These are phyloP conservation scores for Hebeloma cylindrosporum DNA, from an alignment of 768 basidiomycete species.

Conservation along the genomic window DNA sequence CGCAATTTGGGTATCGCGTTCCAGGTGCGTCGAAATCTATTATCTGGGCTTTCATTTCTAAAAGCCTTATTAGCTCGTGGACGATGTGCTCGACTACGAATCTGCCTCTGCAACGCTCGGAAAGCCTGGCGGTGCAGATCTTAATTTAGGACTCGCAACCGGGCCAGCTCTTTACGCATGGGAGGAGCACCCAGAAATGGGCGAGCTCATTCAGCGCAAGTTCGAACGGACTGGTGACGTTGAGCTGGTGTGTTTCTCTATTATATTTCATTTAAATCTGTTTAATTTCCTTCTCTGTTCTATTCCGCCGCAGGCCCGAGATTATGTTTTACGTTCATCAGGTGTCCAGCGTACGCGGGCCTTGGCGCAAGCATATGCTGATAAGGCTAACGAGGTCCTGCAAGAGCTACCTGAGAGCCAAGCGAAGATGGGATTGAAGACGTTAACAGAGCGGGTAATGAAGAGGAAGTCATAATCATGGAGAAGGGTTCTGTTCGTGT, in stretches of 20 bases:
- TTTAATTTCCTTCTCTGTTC: neutral
- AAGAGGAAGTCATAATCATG: constrained; percentile 44
- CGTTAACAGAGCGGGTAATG: constrained; percentile 74
- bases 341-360: constrained; percentile 80
- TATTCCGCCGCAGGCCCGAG: constrained; percentile 56
- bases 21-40: constrained; percentile 56
- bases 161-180: constrained; percentile 95
- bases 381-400: constrained; percentile 75
- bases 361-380: constrained; percentile 75
- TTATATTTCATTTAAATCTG: neutral
- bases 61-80: constrained; percentile 67
- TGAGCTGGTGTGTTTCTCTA: constrained; percentile 52
- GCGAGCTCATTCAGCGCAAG: constrained; percentile 79
- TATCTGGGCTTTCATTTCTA: neutral
- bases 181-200: constrained; percentile 90
- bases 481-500: too few relatives aligned
- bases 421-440: constrained; percentile 74
- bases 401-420: constrained; percentile 77
- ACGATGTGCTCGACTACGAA: constrained; percentile 94
- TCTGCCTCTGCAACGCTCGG: constrained; percentile 74
- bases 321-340: constrained; percentile 72
- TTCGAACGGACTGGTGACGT: constrained; percentile 86
- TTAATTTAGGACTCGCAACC: constrained; percentile 83
- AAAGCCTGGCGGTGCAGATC: constrained; percentile 88
- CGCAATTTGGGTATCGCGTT: constrained; percentile 93